Percentiles rank a stretch among this genome's conserved stretches.
Evolutionary conservation across 176 grass and related monocot genomes (phyloP).

Genomic region (Hordeum marinum): DNA sequence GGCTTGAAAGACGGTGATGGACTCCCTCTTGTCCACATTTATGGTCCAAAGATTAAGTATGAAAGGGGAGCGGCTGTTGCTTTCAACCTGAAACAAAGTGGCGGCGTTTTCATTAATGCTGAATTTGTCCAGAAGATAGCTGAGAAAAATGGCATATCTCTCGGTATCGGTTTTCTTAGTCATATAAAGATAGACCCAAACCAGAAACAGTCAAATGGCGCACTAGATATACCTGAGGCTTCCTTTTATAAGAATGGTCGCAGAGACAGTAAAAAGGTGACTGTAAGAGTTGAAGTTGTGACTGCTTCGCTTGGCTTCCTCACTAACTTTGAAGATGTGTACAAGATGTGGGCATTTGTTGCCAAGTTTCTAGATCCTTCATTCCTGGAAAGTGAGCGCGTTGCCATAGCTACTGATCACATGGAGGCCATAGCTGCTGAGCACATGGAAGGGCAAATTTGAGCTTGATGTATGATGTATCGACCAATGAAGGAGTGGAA

Average conservation of each 20-base stretch:
- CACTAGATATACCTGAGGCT: constrained; percentile 41
- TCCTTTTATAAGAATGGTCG: constrained; percentile 53
- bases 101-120: constrained; percentile 59
- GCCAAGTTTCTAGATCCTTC: constrained; percentile 86
- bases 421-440: constrained; percentile 46
- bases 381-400: constrained; percentile 67
- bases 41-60: constrained; percentile 99
- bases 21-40: constrained; percentile 70
- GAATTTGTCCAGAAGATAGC: constrained; percentile 97
- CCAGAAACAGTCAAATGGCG: constrained; percentile 57
- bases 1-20: constrained; percentile 44
- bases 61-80: constrained; percentile 96
- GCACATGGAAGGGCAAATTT: constrained; percentile 45
- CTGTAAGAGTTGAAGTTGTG: constrained; percentile 81
- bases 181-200: constrained; percentile 73
- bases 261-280: constrained; percentile 63
- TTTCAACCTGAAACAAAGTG: constrained; percentile 88
- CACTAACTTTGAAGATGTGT: constrained; percentile 98
- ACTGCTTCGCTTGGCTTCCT: constrained; percentile 95
- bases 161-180: constrained; percentile 90
- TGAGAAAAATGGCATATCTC: constrained; percentile 81
- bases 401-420: constrained; percentile 35
- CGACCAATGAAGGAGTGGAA: constrained; percentile 27
- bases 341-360: constrained; percentile 97
- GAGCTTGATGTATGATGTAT: constrained; percentile 44